A percentile compares a stretch with the other conserved stretches of the same genome.
Evolutionary conservation across 176 grass and related monocot species (phyloP).

Genomic region (Cenchrus purpureus): DNA sequence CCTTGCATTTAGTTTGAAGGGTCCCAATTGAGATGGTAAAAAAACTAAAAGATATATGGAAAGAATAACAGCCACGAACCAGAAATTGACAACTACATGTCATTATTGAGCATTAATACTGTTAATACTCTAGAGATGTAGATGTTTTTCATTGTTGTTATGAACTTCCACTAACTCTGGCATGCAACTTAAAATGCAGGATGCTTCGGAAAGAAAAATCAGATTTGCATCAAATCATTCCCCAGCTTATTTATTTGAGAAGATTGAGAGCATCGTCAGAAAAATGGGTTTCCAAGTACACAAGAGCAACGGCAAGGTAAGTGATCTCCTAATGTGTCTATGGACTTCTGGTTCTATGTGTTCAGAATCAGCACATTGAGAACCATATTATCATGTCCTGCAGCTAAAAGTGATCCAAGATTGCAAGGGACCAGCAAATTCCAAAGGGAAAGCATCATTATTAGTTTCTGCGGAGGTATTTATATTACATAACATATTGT

Average conservation of each 20-base stretch:
- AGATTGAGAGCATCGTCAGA: slow-evolving; percentile 70
- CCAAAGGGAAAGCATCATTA: slow-evolving; percentile 48
- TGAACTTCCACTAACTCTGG: slow-evolving; percentile 8
- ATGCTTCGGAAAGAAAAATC: slow-evolving; percentile 84
- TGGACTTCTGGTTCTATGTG: not conserved
- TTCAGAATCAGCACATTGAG: slow-evolving; percentile 15
- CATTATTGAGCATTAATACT: not conserved
- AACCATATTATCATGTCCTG: slow-evolving; percentile 22
- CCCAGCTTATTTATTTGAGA: slow-evolving; percentile 82
- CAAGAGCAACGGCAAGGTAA: slow-evolving; percentile 73
- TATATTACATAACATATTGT: not conserved
- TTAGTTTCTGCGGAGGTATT: slow-evolving; percentile 79
- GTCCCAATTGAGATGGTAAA: not conserved
- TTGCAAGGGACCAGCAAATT: slow-evolving; percentile 53
- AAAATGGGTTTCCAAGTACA: slow-evolving; percentile 80
- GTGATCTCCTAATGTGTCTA: slow-evolving; percentile 13
- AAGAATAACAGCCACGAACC: slow-evolving; percentile 20
- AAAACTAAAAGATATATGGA: slow-evolving; percentile 8
- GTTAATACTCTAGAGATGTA: slow-evolving; percentile 1
- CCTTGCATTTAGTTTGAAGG: slow-evolving; percentile 5
- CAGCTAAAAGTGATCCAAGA: slow-evolving; percentile 78
- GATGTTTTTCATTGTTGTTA: not conserved
- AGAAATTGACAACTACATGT: slow-evolving; percentile 25
- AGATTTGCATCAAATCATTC: slow-evolving; percentile 87
- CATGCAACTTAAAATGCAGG: slow-evolving; percentile 47